Base-by-base conservation (phyloP, 768 basidiomycete species). In the Pleurotus cornucopiae region DNA sequence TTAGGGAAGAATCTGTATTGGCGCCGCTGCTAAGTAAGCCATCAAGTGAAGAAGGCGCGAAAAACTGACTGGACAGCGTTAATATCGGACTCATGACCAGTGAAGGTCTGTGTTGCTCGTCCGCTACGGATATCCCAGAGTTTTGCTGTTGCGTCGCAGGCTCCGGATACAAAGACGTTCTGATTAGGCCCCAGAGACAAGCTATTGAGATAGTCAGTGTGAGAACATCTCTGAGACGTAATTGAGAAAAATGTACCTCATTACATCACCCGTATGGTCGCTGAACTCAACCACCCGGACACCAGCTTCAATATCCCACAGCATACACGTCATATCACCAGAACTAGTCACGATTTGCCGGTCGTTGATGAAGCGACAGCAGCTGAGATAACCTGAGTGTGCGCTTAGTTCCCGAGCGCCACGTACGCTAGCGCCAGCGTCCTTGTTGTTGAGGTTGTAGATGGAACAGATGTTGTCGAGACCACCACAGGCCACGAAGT, bases 321-420 rank as follows among this genome's bases (percentile, higher is more conserved):
- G 81, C 95, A 99, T 98, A 71, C 96, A 99, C 30, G 96, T 97
- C 96, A 99, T 99, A 70, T 99, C 96, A 54, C 96, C 96, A 34
- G 95, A 98, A 64, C 85, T 88, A 37, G 96, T 99, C 60, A 99
- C 89, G 65, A 99, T 99, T 79, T 99, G 96, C 52, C 96, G 83
- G 74, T 99, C 96, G 66, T 94, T 98, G 77, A 99, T 87, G 77
- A 99, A 99, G 43, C 96, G 85, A 76, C 96, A 99, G 78, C 96
- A 99, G 65, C 87, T 90, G 63, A 99, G 89, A 70, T 99, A 99
- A 25, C 96, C 96, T 13, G 95, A 94, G 73, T 99, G 96, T 30
- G 96, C 96, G 78, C 89, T 92, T 57, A 99, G 73, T 77, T 99
- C 96, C 49, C 94, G 85, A 52, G 94, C 94, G 49, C 94, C 92